Conservation (phyloP, 257 asterid species). For the Primulina eburnea region DNA sequence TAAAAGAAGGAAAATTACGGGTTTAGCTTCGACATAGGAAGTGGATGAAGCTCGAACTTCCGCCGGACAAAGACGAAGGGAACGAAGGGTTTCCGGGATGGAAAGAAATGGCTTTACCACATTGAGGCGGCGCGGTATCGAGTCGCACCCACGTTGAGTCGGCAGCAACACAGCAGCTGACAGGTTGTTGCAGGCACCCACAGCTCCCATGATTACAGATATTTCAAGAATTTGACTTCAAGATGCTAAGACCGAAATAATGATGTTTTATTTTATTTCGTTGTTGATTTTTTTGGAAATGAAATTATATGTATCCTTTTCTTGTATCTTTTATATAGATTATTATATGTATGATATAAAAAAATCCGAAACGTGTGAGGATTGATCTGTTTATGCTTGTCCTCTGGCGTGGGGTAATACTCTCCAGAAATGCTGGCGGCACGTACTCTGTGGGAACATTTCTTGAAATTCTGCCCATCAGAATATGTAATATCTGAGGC, state of each 20-base stretch:
- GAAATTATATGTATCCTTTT: neutral
- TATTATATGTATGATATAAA: no score
- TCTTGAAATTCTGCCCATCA: neutral
- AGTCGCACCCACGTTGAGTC: conserved; percentile 32
- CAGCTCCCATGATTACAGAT: conserved; percentile 26
- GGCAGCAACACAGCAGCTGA: conserved; percentile 31
- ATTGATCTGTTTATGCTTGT: neutral
- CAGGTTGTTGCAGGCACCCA: conserved; percentile 20
- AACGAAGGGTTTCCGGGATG: conserved; percentile 28
- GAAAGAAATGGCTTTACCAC: conserved; percentile 23
- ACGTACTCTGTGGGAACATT: neutral
- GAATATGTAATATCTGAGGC: no score
- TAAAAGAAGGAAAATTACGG: conserved; percentile 30
- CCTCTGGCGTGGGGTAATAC: neutral
- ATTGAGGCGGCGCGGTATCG: conserved; percentile 26
- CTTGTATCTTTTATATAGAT: neutral
- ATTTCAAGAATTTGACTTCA: conserved; percentile 7
- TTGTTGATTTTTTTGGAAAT: no score
- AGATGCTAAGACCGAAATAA: neutral
- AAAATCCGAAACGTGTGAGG: neutral
- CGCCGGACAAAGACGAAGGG: conserved; percentile 26
- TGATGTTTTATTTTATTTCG: neutral
- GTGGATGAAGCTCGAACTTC: conserved; percentile 41
- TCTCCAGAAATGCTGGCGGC: neutral
- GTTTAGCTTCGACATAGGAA: conserved; percentile 37